Base-by-base conservation (phyloP, 1,284 basidiomycete species). In the Fistulina hepatica region DNA sequence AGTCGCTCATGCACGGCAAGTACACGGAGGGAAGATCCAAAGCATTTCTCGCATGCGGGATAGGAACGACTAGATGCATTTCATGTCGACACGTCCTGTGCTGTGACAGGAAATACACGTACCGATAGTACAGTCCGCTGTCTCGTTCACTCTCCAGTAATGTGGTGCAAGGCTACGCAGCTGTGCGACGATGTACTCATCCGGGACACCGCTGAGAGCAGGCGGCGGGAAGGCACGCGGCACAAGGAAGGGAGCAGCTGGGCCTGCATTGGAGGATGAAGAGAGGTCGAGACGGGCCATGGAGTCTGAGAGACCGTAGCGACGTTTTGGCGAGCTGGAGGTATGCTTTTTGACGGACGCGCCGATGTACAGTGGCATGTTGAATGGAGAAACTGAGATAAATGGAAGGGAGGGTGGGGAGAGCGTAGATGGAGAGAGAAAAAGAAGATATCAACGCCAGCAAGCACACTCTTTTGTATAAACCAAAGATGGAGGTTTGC, bases 71-170 rank as follows among this genome's bases (percentile, higher is more conserved):
- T 76, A 31, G 32, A 27, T 40, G 2, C 16, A 20, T 3, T 16
- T 35, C 2, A 33, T 41, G 30, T 37, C 34, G 22, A 22, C 22
- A 33, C n/a, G n/a, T n/a, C n/a, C n/a, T 3, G 20, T 2, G 22
- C 25, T 21, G 27, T 43, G 37, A 19, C 25, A 37, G 36, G 15
- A 30, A 23, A 23, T 13, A 43, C 27, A 61, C 76, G 41, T 49
- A 81, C 82, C 67, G 45, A 84, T 67, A 32, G 81, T 78, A 58
- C 78, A 82, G 56, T 84, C 77, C 15, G 82, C 68, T 1, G 76
- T 79, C 48, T 81, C 75, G 44, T 71, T 67, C 48, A 72, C 76
- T 51, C 76, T 69, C 77, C 79, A 84, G 57, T 76, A 80, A 37
- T 67, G 60, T 21, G 71, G 60, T 12, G 80, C 81, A 43, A 84